Conservation (phyloP, 2,329 filamentous ascomycete genomes). For the Chaetomiaceae sp. region DNA sequence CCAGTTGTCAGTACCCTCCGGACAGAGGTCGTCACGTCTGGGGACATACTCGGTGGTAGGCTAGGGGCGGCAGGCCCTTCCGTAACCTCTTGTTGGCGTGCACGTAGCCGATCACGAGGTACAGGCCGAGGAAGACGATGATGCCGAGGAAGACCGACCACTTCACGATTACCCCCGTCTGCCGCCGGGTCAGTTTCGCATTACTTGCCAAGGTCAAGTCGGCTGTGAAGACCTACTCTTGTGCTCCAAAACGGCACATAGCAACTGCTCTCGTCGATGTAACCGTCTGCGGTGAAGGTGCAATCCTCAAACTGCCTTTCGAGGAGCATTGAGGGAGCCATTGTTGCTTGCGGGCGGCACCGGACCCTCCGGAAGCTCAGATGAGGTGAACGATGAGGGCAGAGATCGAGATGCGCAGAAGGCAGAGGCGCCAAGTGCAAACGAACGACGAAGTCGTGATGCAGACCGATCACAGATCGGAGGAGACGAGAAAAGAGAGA, state of each 20-base stretch:
- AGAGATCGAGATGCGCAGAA: too few species aligned
- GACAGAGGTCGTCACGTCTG: too few species aligned
- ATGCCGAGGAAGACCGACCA: conserved; percentile 65
- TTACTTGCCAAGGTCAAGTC: not conserved
- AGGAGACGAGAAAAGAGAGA: too few species aligned
- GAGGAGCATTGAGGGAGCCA: conserved; percentile 13
- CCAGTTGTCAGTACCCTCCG: not conserved
- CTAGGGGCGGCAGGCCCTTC: conserved; percentile 60
- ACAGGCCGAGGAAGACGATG: conserved; percentile 53
- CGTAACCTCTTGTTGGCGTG: conserved; percentile 65
- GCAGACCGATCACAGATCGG: too few species aligned
- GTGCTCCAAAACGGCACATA: conserved; percentile 37
- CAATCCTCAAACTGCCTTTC: conserved; percentile 19
- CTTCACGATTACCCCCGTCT: conserved; percentile 64
- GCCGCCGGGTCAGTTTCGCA: not conserved
- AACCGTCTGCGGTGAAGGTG: conserved; percentile 23
- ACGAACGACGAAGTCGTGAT: too few species aligned
- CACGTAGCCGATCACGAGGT: conserved; percentile 63
- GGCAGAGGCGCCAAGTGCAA: too few species aligned
- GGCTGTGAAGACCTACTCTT: conserved; percentile 28
- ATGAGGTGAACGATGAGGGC: not conserved
- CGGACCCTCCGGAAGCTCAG: not conserved
- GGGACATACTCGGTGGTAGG: conserved; percentile 63
- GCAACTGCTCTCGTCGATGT: conserved; percentile 29
- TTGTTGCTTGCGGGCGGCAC: conserved; percentile 4